A percentile compares a stretch with the other conserved stretches of the same genome.
Conservation (phyloP, 139 green algal species). For the Chlamydomonas asymmetrica region DNA sequence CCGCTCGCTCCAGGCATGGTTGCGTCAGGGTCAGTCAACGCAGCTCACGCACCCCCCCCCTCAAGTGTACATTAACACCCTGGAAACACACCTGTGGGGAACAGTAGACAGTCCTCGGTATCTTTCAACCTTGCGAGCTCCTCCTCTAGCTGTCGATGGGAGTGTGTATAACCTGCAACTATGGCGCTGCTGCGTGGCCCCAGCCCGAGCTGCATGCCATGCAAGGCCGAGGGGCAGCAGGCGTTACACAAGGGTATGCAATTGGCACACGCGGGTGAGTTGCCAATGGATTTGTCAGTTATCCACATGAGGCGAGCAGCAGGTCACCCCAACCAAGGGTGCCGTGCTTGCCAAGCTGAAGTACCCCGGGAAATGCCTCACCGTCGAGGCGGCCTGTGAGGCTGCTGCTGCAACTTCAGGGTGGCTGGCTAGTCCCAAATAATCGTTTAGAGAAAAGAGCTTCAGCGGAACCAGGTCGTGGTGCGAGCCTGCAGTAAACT, state of each 20-base stretch:
- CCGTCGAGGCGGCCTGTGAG: conserved; percentile 40
- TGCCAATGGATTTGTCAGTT: too few species aligned
- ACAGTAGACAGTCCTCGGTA: conserved; percentile 80
- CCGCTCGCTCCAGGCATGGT: too few species aligned
- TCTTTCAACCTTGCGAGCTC: conserved; percentile 82
- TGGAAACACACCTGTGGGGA: conserved; percentile 69
- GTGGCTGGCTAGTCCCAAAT: conserved; percentile 90
- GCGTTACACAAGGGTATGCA: too few species aligned
- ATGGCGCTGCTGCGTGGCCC: conserved; percentile 73
- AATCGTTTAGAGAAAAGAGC: conserved; percentile 93
- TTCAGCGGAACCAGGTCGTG: conserved; percentile 40
- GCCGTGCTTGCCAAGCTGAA: too few species aligned
- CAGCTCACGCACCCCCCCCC: too few species aligned
- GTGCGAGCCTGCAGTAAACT: neutral
- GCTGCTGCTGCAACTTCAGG: conserved; percentile 67
- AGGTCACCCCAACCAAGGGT: too few species aligned
- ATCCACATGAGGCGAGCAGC: too few species aligned
- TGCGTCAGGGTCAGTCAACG: too few species aligned
- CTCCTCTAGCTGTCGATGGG: conserved; percentile 83
- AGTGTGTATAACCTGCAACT: conserved; percentile 82
- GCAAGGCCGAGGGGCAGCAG: too few species aligned
- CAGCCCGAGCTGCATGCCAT: conserved; percentile 55
- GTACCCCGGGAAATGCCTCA: too few species aligned
- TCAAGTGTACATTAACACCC: too few species aligned
- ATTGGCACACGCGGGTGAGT: too few species aligned